Evolutionary conservation across 2,329 filamentous ascomycete genomes (phyloP).

Genomic region (Alternaria sp.): DNA sequence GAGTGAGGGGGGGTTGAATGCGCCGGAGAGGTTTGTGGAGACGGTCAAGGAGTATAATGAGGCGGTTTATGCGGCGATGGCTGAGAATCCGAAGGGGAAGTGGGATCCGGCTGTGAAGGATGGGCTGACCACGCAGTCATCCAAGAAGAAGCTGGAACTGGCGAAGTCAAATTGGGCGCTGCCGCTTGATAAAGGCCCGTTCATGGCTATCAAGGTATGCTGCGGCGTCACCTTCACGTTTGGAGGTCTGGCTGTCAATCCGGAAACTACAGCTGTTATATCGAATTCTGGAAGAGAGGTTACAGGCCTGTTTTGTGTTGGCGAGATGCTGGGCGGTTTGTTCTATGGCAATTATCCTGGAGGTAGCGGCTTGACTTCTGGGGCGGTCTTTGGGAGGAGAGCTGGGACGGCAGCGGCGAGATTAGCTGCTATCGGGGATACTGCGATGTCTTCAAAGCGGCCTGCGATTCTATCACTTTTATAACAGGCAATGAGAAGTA

Average conservation of each 20-base stretch:
- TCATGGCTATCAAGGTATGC: slow-evolving; percentile 68
- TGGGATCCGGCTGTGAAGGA: slow-evolving; percentile 69
- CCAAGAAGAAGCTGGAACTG: slow-evolving; percentile 50
- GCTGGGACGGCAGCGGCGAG: slow-evolving; percentile 45
- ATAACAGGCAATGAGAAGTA: background rate
- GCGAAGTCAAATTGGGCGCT: slow-evolving; percentile 72
- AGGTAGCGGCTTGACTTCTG: slow-evolving; percentile 66
- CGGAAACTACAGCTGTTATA: slow-evolving; percentile 62
- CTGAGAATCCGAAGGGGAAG: slow-evolving; percentile 53
- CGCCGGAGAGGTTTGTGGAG: slow-evolving; percentile 56
- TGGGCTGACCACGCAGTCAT: slow-evolving; percentile 66
- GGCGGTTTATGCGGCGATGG: slow-evolving; percentile 58
- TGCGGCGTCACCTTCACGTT: slow-evolving; percentile 74
- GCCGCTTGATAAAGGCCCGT: slow-evolving; percentile 63
- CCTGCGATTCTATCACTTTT: background rate
- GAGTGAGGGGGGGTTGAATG: slow-evolving; percentile 55
- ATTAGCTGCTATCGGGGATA: background rate
- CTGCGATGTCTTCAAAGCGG: background rate
- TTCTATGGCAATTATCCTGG: slow-evolving; percentile 64
- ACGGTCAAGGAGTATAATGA: slow-evolving; percentile 65
- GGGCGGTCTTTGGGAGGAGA: slow-evolving; percentile 60
- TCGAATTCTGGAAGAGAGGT: slow-evolving; percentile 54
- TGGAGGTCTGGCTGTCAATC: slow-evolving; percentile 65
- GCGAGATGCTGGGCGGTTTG: slow-evolving; percentile 67
- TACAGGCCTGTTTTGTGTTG: slow-evolving; percentile 64